These are phyloP conservation scores for Tympanopsis confertula DNA, from an alignment of 2,329 filamentous ascomycete species.

Conservation along the genomic window DNA sequence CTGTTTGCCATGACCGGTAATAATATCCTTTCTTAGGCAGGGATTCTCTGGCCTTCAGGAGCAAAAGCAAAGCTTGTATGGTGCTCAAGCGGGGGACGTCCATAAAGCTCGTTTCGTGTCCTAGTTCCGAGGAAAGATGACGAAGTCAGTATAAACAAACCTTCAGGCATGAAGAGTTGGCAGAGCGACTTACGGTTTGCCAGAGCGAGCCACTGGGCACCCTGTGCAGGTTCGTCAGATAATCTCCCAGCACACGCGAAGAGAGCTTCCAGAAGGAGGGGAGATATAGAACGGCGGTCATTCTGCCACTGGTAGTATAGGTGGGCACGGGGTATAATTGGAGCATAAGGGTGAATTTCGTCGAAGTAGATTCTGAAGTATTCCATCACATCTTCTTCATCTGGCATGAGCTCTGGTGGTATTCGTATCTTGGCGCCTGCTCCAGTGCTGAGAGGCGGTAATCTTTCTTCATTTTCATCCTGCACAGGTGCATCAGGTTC, in stretches of 20 bases:
- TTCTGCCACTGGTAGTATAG: conserved; percentile 87
- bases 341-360: conserved; percentile 85
- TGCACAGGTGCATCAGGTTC: conserved; percentile 63
- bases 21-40: conserved; percentile 89
- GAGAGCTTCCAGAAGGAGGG: conserved; percentile 76
- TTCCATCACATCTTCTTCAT: conserved; percentile 66
- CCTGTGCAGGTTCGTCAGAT: conserved; percentile 71
- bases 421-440: conserved; percentile 74
- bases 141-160: no score
- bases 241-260: conserved; percentile 81
- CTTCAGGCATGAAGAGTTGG: no score
- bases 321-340: conserved; percentile 69
- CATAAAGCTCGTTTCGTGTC: conserved; percentile 86
- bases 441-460: conserved; percentile 57
- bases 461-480: conserved; percentile 35
- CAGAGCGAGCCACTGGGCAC: conserved; percentile 84
- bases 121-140: conserved; percentile 34
- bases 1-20: conserved; percentile 92
- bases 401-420: conserved; percentile 84
- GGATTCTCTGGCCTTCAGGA: conserved; percentile 86
- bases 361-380: conserved; percentile 87
- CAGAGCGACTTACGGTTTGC: conserved; percentile 60
- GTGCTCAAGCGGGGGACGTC: conserved; percentile 84
- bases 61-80: conserved; percentile 75
- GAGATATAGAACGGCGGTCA: conserved; percentile 74